Conservation (phyloP, 164 flowering plant genomes). For the Vitis vinifera region DNA sequence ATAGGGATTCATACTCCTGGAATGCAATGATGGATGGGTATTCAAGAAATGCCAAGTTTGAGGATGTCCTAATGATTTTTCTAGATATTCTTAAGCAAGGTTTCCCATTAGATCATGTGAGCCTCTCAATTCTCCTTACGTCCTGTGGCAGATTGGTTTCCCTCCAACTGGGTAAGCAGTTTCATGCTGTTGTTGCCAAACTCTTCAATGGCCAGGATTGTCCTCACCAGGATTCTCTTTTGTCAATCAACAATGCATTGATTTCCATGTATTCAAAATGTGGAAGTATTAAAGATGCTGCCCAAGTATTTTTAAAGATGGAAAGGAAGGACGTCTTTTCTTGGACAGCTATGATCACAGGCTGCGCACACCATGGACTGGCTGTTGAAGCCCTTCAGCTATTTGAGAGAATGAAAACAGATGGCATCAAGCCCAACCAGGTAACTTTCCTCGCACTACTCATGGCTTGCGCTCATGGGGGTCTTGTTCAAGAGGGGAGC, state of each 20-base stretch:
- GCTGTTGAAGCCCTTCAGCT: slow-evolving; percentile 23
- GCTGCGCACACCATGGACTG: slow-evolving; percentile 34
- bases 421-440: slow-evolving; percentile 24
- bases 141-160: slow-evolving; percentile 31
- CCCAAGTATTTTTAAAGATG: slow-evolving; percentile 21
- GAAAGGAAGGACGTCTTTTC: slow-evolving; percentile 32
- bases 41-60: slow-evolving; percentile 23
- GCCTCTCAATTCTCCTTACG: slow-evolving; percentile 33
- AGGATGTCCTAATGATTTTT: slow-evolving; percentile 19
- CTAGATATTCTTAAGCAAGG: slow-evolving; percentile 20
- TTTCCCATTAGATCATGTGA: slow-evolving; percentile 22
- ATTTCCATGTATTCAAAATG: slow-evolving; percentile 41
- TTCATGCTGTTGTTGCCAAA: slow-evolving; percentile 26
- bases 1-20: slow-evolving; percentile 34
- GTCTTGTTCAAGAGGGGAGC: slow-evolving; percentile 27
- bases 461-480: slow-evolving; percentile 37
- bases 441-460: slow-evolving; percentile 37
- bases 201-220: neutral
- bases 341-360: slow-evolving; percentile 42
- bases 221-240: slow-evolving; percentile 1
- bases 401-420: slow-evolving; percentile 26
- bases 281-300: slow-evolving; percentile 33
- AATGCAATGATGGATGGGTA: slow-evolving; percentile 41
- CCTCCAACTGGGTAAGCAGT: slow-evolving; percentile 28
- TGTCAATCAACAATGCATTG: slow-evolving; percentile 31